These are phyloP conservation scores for Prunus yedoensis DNA, from an alignment of 331 rosid species.

Conservation along the genomic window DNA sequence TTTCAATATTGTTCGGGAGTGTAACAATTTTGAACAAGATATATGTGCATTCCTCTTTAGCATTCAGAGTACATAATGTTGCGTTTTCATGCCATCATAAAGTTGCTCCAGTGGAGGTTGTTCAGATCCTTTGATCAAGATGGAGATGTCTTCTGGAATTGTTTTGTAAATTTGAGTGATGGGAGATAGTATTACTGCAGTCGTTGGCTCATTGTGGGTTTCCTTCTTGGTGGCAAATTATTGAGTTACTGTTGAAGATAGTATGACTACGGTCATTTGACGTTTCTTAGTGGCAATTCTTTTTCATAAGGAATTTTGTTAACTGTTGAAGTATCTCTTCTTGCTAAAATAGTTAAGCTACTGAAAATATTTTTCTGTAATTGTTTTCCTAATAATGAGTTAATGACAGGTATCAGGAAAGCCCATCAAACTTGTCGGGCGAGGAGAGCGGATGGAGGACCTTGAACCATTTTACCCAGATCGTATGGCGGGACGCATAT, in stretches of 20 bases:
- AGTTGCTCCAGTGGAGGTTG: neutral
- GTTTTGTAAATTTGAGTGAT: neutral
- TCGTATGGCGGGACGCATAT: slow-evolving; percentile 97
- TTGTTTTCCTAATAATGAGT: slow-evolving; percentile 3
- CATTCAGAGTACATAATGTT: slow-evolving; percentile 6
- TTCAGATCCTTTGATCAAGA: neutral
- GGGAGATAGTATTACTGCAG: neutral
- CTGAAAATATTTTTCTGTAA: neutral
- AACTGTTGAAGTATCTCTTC: neutral
- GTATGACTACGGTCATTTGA: neutral
- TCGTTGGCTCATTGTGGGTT: neutral
- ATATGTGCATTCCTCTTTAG: slow-evolving; percentile 2
- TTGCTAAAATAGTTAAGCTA: neutral
- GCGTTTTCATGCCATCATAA: slow-evolving; percentile 14
- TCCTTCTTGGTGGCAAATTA: neutral
- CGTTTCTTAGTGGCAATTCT: slow-evolving; percentile 1
- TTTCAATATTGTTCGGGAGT: neutral
- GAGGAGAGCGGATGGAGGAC: slow-evolving; percentile 99
- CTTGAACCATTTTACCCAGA: slow-evolving; percentile 99
- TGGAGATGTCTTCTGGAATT: neutral
- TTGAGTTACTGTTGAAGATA: neutral
- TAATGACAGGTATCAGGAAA: slow-evolving; percentile 85
- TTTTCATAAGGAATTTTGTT: neutral
- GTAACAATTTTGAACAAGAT: neutral
- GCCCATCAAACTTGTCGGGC: slow-evolving; percentile 97